These are phyloP conservation scores for Boletus eberwhitei DNA, from an alignment of 768 basidiomycete genomes.

Conservation along the genomic window DNA sequence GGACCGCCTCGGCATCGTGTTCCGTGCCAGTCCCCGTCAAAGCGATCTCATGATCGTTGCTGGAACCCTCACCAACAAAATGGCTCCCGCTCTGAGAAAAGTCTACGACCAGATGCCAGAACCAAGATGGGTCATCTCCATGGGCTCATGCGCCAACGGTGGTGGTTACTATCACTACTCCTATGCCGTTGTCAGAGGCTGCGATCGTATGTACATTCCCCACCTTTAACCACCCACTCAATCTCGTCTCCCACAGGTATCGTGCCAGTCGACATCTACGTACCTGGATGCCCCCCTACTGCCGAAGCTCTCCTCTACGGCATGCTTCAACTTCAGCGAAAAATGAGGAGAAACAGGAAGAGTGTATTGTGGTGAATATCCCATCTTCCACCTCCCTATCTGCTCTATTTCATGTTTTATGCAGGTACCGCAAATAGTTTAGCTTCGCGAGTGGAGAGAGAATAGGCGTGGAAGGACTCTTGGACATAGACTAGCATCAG, in stretches of 20 bases:
- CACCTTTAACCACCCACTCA: constrained; percentile 9
- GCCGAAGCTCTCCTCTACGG: constrained; percentile 98
- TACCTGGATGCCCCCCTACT: constrained; percentile 91
- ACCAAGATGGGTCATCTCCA: constrained; percentile 99
- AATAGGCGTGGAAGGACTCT: constrained; percentile 5
- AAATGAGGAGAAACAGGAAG: constrained; percentile 89
- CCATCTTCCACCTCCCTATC: no score
- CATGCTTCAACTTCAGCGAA: constrained; percentile 94
- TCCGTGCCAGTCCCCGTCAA: constrained; percentile 98
- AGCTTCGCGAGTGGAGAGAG: background rate
- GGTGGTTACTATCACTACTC: constrained; percentile 98
- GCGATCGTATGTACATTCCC: constrained; percentile 71
- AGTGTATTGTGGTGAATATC: constrained; percentile 74
- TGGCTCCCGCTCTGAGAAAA: constrained; percentile 96
- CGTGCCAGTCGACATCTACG: constrained; percentile 97
- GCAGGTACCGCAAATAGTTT: constrained; percentile 29
- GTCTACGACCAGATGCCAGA: constrained; percentile 99
- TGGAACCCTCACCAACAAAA: constrained; percentile 98
- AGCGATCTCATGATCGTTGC: constrained; percentile 99
- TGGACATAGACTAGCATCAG: constrained; percentile 24
- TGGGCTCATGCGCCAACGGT: constrained; percentile 99
- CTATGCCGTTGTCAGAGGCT: constrained; percentile 97
- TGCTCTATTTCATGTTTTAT: background rate
- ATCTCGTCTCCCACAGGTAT: constrained; percentile 54
- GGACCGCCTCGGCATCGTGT: constrained; percentile 94